Conservation (phyloP, 768 basidiomycete genomes). For the Mycena sanguinolenta region DNA sequence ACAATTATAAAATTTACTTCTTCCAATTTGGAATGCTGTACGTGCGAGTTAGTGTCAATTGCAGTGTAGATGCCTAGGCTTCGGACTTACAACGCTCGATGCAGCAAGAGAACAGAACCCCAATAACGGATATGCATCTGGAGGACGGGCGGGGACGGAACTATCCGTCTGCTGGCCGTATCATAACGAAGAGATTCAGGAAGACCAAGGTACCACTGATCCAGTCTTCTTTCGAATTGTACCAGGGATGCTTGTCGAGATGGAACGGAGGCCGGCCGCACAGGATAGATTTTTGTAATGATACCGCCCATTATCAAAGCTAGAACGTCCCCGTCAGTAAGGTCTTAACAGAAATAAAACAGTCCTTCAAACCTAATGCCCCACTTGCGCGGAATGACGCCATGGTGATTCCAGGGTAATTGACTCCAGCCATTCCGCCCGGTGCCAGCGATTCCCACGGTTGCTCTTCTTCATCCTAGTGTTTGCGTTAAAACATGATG, state of each 20-base stretch:
- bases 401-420: slow-evolving; percentile 22
- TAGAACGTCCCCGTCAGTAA: slow-evolving; percentile 42
- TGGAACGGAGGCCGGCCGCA: slow-evolving; percentile 61
- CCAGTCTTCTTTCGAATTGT: slow-evolving; percentile 73
- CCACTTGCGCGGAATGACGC: slow-evolving; percentile 55
- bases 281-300: slow-evolving; percentile 78
- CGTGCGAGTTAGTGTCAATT: slow-evolving; percentile 25
- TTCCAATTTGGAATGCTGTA: slow-evolving; percentile 80
- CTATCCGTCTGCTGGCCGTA: slow-evolving; percentile 62
- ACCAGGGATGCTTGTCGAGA: slow-evolving; percentile 64
- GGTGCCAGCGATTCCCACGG: slow-evolving; percentile 64
- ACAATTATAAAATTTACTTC: slow-evolving; percentile 57
- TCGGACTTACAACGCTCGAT: slow-evolving; percentile 81
- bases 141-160: slow-evolving; percentile 75
- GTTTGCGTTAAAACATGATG: slow-evolving; percentile 13
- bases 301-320: slow-evolving; percentile 78
- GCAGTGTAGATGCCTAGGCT: background rate
- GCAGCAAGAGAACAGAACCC: slow-evolving; percentile 78
- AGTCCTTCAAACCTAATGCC: slow-evolving; percentile 64
- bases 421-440: slow-evolving; percentile 43
- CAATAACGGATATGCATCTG: slow-evolving; percentile 83
- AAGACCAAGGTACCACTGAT: slow-evolving; percentile 81
- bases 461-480: slow-evolving; percentile 71
- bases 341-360: slow-evolving; percentile 18
- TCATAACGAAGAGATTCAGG: slow-evolving; percentile 76